Evolutionary conservation across 805 yeast species (phyloP), one percentile per base, ranked within the genome.

Genomic region (Diddensiella caesifluorescens): DNA sequence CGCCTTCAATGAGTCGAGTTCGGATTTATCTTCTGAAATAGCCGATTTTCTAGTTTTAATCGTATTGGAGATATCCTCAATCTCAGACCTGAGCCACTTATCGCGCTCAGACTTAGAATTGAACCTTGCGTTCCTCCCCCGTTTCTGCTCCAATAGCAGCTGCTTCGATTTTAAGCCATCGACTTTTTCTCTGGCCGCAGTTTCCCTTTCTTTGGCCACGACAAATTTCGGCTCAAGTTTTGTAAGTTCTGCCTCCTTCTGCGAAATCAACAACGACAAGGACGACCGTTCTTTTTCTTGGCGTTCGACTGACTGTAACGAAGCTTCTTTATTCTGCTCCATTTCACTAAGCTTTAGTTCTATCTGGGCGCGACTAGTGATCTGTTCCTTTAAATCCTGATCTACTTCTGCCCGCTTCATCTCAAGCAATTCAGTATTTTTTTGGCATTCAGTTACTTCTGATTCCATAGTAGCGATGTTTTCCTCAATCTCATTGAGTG

Each of bases 41-140:
- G 49, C 55, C 1, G 44, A 39, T 9, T 60, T 52, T 5, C 65
- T 60, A 2, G 56, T 49, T 3, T 53, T 38, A 7, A 72, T 47
- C 31, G 62, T 61, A 9, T 44, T 52, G 19, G 59, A 50, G 12
- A 73, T 52, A 3, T 55, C 59, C 0, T 55, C 37, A 16, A 85
- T 71, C 52, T 86, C 80, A 0, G 56, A 39, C 5, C 65, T 55
- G 12, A 89, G 67, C 90, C 94, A 85, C 2, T 46, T 33, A 56
- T 87, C 81, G 48, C 96, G 71, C 45, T 84, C 81, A 2, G 61
- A 54, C 47, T 70, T 70, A 12, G 73, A 60, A 1, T 59, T 48
- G 52, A 87, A 88, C 48, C 76, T 73, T 20, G 77, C 69, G 44
- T 73, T 74, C 38, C 88, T 75, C 31, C 83, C 85, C 52, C 79